Conservation (phyloP, 768 basidiomycete genomes). For the Fistulinella prunicolor region DNA sequence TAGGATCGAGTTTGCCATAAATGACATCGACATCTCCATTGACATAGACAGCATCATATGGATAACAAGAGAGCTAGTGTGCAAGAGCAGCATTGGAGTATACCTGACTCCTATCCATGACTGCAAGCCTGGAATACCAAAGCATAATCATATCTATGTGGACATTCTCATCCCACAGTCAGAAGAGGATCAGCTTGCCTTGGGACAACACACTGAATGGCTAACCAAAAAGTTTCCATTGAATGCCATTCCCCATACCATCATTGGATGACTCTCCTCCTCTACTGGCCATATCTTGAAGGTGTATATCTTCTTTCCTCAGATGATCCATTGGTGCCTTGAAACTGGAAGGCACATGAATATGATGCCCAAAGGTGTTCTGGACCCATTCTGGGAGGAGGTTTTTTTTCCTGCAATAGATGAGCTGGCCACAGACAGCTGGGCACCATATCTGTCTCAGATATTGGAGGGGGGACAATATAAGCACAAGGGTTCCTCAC, state of each 20-base stretch:
- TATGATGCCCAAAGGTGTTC: neutral
- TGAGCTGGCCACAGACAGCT: neutral
- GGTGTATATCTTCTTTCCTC: slow-evolving; percentile 7
- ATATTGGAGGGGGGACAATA: slow-evolving; percentile 3
- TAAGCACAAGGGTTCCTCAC: neutral
- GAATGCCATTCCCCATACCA: slow-evolving; percentile 2
- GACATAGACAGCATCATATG: slow-evolving; percentile 10
- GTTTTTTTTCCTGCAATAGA: slow-evolving; percentile 4
- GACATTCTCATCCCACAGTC: slow-evolving; percentile 11
- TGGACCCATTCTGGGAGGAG: slow-evolving; percentile 9
- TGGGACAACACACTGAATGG: neutral
- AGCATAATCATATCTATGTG: slow-evolving; percentile 18
- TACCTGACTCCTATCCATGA: neutral
- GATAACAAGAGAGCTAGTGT: neutral
- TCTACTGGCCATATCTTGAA: neutral
- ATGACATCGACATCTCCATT: neutral
- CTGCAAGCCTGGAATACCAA: neutral
- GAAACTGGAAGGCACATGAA: neutral
- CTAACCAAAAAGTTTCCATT: slow-evolving; percentile 5
- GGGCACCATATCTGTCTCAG: neutral
- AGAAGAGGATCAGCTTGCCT: neutral
- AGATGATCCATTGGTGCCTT: slow-evolving; percentile 6
- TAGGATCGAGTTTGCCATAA: neutral
- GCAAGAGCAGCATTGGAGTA: neutral
- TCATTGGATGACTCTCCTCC: neutral